Conservation (phyloP, 805 yeast genomes). For the Pichia californica region DNA sequence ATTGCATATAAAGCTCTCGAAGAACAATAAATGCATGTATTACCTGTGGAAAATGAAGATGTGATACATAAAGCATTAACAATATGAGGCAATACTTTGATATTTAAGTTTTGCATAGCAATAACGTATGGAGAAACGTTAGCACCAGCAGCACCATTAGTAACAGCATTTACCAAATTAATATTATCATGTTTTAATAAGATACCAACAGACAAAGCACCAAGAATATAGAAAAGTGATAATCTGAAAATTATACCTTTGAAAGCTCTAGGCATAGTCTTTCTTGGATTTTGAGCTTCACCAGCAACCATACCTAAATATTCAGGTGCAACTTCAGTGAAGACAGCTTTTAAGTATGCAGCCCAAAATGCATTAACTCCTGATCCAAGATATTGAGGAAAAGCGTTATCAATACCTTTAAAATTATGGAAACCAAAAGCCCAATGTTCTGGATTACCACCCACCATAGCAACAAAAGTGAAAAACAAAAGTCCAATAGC, state of each 20-base stretch:
- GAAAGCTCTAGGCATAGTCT: conserved; percentile 70
- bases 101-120: conserved; percentile 67
- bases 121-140: conserved; percentile 78
- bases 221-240: conserved; percentile 61
- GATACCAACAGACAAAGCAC: conserved; percentile 73
- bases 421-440: conserved; percentile 26
- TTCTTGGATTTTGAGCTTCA: conserved; percentile 56
- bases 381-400: conserved; percentile 46
- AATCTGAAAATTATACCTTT: conserved; percentile 67
- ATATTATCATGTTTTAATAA: conserved; percentile 68
- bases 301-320: conserved; percentile 82
- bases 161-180: conserved; percentile 48
- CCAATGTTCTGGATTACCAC: conserved; percentile 75
- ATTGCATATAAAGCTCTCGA: conserved; percentile 62
- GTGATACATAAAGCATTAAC: conserved; percentile 73
- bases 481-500: conserved; percentile 72
- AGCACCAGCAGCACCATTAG: conserved; percentile 64
- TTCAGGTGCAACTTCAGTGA: conserved; percentile 78
- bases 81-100: conserved; percentile 63
- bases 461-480: conserved; percentile 77
- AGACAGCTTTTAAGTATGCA: conserved; percentile 64
- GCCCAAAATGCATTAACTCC: conserved; percentile 66
- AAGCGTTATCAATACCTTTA: conserved; percentile 30
- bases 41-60: conserved; percentile 79
- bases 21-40: conserved; percentile 70